Evolutionary conservation across 176 grass and related monocot genomes (phyloP).

Genomic region (Ensete glaucum): DNA sequence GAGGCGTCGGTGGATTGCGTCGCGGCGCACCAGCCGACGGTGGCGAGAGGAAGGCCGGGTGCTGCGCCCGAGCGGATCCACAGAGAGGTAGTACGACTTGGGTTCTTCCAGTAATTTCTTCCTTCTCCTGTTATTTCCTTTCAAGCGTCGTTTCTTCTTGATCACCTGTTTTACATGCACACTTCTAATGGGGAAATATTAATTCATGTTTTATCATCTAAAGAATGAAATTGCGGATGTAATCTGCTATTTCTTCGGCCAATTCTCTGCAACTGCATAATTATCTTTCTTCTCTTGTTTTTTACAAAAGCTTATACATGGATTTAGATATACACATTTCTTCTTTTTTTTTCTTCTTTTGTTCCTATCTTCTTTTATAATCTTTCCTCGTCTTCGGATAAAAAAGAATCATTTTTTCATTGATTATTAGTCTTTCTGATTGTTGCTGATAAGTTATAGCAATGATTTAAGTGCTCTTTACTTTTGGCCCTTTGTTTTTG

Average conservation of each 20-base stretch:
- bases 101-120: not conserved
- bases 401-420: not conserved
- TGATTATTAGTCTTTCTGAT: not conserved
- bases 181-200: not conserved
- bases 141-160: not conserved
- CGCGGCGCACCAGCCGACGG: constrained; percentile 50
- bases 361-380: not conserved
- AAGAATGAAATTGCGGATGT: not conserved
- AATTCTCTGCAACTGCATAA: not conserved
- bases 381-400: no score
- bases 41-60: constrained; percentile 15
- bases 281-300: not conserved
- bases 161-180: not conserved
- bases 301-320: not conserved
- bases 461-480: no score
- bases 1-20: constrained; percentile 89
- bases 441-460: no score
- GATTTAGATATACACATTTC: not conserved
- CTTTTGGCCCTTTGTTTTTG: not conserved
- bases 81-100: constrained; percentile 41
- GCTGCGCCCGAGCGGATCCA: constrained; percentile 39
- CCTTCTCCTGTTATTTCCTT: not conserved
- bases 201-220: not conserved
- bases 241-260: not conserved
- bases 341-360: not conserved